phyloP scores from a whole-genome alignment of 305 asterid species.

The Lippia alba region DNA sequence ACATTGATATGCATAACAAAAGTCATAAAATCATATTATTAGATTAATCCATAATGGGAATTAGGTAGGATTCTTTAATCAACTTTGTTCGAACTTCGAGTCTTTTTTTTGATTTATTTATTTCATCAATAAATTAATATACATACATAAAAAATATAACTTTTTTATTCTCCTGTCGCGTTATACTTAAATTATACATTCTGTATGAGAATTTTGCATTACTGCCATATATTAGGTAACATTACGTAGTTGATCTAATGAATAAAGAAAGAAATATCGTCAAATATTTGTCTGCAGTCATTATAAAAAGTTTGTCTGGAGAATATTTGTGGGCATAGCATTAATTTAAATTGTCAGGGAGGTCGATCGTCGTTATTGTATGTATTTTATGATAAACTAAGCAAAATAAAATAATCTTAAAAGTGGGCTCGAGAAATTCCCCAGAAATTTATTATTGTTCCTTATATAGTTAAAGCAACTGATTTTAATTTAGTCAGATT shows the following conservation, averaged over 20 bases:
- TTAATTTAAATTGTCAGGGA: neutral
- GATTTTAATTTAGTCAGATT: neutral
- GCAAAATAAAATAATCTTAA: constrained; percentile 25
- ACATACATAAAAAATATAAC: neutral
- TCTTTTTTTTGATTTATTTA: constrained; percentile 28
- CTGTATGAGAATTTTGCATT: constrained; percentile 25
- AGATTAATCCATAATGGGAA: constrained; percentile 35
- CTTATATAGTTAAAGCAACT: neutral
- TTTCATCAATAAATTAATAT: neutral
- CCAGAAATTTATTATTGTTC: constrained; percentile 13
- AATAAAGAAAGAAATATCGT: neutral
- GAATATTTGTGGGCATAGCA: constrained; percentile 33
- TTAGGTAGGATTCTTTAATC: constrained; percentile 39
- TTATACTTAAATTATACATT: constrained; percentile 32
- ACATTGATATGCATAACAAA: constrained; percentile 3
- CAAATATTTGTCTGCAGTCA: neutral
- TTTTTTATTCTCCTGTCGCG: constrained; percentile 32
- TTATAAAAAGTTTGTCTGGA: constrained; percentile 26
- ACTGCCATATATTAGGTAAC: neutral
- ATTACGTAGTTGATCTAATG: neutral
- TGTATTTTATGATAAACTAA: neutral
- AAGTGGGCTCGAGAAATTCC: constrained; percentile 54
- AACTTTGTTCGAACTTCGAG: constrained; percentile 33
- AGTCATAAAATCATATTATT: constrained; percentile 21
- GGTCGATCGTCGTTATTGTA: neutral